Evolutionary conservation across 1,284 basidiomycete species (phyloP).

Genomic region (Hemileia vastatrix): DNA sequence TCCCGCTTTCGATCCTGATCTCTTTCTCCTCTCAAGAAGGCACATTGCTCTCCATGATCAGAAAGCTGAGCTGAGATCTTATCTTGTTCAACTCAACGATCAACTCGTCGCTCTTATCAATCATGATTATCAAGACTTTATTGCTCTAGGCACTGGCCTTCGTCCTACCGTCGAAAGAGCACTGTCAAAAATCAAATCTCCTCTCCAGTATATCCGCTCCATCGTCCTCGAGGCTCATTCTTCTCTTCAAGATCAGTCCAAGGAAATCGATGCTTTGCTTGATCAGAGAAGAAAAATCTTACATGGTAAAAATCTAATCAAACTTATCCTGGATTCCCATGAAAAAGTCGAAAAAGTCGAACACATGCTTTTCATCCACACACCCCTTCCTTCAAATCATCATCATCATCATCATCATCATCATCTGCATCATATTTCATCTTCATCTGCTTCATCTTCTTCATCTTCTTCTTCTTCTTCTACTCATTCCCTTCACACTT

Average conservation of each 20-base stretch:
- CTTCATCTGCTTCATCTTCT: not conserved
- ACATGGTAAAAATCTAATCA: constrained; percentile 16
- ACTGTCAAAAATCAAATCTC: constrained; percentile 16
- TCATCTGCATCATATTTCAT: not conserved
- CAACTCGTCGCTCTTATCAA: constrained; percentile 92
- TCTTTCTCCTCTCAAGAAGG: constrained; percentile 75
- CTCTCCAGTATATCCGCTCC: constrained; percentile 2
- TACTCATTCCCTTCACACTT: not conserved
- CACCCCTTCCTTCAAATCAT: not conserved
- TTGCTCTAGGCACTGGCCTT: constrained; percentile 80
- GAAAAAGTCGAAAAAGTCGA: constrained; percentile 16
- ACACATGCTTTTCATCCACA: constrained; percentile 14
- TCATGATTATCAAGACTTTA: constrained; percentile 94
- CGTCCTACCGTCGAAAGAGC: constrained; percentile 51
- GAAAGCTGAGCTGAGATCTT: constrained; percentile 72
- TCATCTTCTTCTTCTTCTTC: not conserved
- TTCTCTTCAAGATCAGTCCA: constrained; percentile 1
- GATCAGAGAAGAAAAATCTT: constrained; percentile 14
- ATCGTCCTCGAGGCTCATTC: not conserved
- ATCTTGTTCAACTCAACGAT: constrained; percentile 70
- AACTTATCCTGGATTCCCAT: constrained; percentile 18
- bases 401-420: not conserved
- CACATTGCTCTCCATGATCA: constrained; percentile 79
- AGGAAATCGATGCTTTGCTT: constrained; percentile 4
- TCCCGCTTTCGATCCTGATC: constrained; percentile 63